A percentile compares a stretch with the other conserved stretches of the same genome.
Conservation (phyloP, 2,329 filamentous ascomycete species). For the Hymenoscyphus linearis region DNA sequence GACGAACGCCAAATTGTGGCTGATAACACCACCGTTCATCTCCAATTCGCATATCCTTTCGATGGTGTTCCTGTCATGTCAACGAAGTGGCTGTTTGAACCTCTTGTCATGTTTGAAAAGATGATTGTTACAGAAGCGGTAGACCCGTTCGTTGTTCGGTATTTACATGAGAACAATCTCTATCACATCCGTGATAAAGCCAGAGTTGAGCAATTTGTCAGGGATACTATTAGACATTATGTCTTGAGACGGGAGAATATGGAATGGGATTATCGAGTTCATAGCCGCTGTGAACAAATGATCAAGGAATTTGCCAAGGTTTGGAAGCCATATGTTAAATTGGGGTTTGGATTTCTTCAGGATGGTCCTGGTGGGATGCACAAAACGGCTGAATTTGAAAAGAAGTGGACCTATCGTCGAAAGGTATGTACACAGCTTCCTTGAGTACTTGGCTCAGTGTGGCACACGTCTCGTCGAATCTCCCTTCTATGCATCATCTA, state of each 20-base stretch:
- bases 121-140: slow-evolving; percentile 2
- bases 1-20: not conserved
- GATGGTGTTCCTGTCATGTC: not conserved
- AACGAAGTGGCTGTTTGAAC: slow-evolving; percentile 2
- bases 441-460: too few relatives aligned
- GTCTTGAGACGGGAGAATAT: not conserved
- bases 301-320: slow-evolving; percentile 1
- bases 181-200: slow-evolving; percentile 1
- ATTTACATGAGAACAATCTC: slow-evolving; percentile 6
- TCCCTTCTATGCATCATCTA: too few relatives aligned
- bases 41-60: slow-evolving; percentile 3
- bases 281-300: not conserved
- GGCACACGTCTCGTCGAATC: too few relatives aligned
- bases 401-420: slow-evolving; percentile 3
- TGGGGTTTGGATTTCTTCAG: slow-evolving; percentile 7
- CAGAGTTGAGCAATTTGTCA: slow-evolving; percentile 1
- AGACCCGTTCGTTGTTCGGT: slow-evolving; percentile 8
- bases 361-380: not conserved
- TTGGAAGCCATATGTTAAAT: slow-evolving; percentile 1
- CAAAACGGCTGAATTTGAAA: slow-evolving; percentile 5
- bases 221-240: slow-evolving; percentile 6
- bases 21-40: slow-evolving; percentile 4
- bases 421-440: too few relatives aligned
- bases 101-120: not conserved
- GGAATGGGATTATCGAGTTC: not conserved